Percentiles rank a stretch among this genome's conserved stretches.
Evolutionary conservation across 306 rosid species (phyloP).

Genomic region (Cucurbita maxima): DNA sequence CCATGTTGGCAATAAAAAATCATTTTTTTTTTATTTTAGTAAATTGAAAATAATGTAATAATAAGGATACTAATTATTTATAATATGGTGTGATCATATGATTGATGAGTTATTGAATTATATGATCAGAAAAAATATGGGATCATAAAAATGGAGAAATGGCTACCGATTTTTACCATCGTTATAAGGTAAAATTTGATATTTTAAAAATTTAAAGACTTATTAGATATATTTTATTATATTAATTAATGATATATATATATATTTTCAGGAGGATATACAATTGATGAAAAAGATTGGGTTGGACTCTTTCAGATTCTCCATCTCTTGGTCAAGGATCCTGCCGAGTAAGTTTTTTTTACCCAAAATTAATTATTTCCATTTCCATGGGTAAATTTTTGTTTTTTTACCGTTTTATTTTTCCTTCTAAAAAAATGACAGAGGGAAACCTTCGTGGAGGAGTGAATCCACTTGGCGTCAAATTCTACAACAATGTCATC

Average conservation of each 20-base stretch:
- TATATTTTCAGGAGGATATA: conserved; percentile 17
- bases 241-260: not conserved
- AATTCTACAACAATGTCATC: conserved; percentile 26
- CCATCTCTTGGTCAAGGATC: conserved; percentile 28
- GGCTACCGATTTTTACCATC: conserved; percentile 23
- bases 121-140: conserved; percentile 16
- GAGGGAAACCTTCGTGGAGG: conserved; percentile 27
- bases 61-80: no score
- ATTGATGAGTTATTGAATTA: not conserved
- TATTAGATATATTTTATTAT: not conserved
- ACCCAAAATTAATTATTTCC: not conserved
- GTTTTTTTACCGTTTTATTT: not conserved
- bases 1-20: no score
- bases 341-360: conserved; percentile 16
- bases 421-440: not conserved
- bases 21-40: no score
- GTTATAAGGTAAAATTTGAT: conserved; percentile 14
- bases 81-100: no score
- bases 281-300: conserved; percentile 21
- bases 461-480: conserved; percentile 17
- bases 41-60: no score
- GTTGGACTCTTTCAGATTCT: conserved; percentile 25
- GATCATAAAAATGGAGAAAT: conserved; percentile 20
- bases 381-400: no score
- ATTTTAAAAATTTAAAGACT: no score